Conservation (phyloP, 1,284 basidiomycete species). For the Trichosporon asahii region DNA sequence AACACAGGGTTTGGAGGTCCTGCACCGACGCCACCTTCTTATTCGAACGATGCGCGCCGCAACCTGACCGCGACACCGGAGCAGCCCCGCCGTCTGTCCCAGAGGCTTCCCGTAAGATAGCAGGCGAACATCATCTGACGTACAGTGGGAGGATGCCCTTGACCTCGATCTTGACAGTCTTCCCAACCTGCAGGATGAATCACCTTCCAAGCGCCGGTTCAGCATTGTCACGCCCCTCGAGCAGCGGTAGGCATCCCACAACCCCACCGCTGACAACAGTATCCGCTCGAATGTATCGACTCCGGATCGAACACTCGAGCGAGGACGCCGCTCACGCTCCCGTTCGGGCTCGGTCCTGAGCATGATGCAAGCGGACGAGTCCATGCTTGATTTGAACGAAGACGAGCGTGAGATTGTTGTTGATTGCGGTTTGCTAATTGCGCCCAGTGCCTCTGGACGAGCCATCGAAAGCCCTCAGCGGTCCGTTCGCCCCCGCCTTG, state of each 20-base stretch:
- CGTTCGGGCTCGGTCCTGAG: conserved; percentile 13
- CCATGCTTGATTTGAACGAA: conserved; percentile 2
- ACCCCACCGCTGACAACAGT: neutral
- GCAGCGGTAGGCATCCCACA: conserved; percentile 17
- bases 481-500: conserved; percentile 30
- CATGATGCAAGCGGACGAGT: neutral
- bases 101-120: neutral
- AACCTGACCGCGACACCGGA: neutral
- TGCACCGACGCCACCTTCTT: neutral
- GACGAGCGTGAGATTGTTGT: neutral
- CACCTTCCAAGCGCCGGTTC: conserved; percentile 18
- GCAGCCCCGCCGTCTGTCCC: neutral
- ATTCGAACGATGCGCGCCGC: neutral
- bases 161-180: neutral
- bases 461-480: neutral
- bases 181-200: conserved; percentile 17
- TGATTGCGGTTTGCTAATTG: neutral
- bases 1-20: neutral
- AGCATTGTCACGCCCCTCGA: conserved; percentile 44
- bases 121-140: neutral
- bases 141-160: neutral
- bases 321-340: neutral
- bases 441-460: neutral
- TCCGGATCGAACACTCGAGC: neutral
- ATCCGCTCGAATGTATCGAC: conserved; percentile 12